Percentiles rank a stretch among this genome's conserved stretches.
Evolutionary conservation across 495 filamentous ascomycete species (phyloP).

Genomic region (Xylaria palmicola): DNA sequence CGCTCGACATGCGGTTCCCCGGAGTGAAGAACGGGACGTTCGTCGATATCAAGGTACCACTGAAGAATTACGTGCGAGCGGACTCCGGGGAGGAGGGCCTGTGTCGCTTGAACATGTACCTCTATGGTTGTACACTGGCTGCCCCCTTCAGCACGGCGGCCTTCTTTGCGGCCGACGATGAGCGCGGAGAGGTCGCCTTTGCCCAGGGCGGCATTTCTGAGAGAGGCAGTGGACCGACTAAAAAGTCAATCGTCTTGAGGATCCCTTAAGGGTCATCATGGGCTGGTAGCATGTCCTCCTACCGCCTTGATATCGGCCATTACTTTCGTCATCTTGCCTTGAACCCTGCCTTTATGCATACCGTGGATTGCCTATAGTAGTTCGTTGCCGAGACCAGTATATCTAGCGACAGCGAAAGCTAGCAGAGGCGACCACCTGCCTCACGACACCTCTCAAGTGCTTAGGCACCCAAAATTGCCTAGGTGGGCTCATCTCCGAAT

Average conservation of each 20-base stretch:
- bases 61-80: conserved; percentile 11
- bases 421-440: too few species aligned
- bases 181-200: conserved; percentile 5
- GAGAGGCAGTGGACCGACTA: not conserved
- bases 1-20: conserved; percentile 11
- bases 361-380: too few species aligned
- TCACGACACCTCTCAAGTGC: too few species aligned
- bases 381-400: too few species aligned
- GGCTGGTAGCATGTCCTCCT: not conserved
- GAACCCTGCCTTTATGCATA: too few species aligned
- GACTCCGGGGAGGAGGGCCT: not conserved
- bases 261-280: not conserved
- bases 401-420: too few species aligned
- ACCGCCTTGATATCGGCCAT: too few species aligned
- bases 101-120: conserved; percentile 6
- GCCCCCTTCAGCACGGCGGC: conserved; percentile 11
- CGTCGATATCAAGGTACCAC: conserved; percentile 12
- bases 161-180: conserved; percentile 17
- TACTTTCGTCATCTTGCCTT: too few species aligned
- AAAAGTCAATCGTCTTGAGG: conserved; percentile 1
- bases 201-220: conserved; percentile 13
- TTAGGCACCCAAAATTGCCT: too few species aligned
- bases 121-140: conserved; percentile 5
- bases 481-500: too few species aligned
- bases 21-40: conserved; percentile 4